phyloP scores from a whole-genome alignment of 208 protist species.

The Zelonia costaricensis region DNA sequence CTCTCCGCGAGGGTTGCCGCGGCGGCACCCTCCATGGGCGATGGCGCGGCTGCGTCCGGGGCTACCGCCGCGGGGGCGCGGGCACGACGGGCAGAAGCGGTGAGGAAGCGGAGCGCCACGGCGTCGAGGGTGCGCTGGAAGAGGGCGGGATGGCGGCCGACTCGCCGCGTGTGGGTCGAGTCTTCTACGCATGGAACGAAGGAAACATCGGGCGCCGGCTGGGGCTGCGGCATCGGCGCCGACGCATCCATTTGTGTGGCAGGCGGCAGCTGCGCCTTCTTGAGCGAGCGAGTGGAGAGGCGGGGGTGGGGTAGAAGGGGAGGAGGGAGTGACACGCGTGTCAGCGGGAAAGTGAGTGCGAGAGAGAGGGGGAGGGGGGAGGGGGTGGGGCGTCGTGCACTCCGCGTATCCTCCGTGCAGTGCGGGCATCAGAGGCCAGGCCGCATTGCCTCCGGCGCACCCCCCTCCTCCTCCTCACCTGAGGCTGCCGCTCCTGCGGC shows the following conservation, averaged over 20 bases:
- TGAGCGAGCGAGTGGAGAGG: neutral
- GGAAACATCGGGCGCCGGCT: too few relatives aligned
- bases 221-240: slow-evolving; percentile 6
- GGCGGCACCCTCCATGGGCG: too few relatives aligned
- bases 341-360: too few relatives aligned
- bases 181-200: slow-evolving; percentile 68
- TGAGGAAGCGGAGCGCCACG: slow-evolving; percentile 21
- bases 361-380: too few relatives aligned
- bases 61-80: neutral
- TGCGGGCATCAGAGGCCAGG: too few relatives aligned
- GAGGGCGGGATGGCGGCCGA: slow-evolving; percentile 25
- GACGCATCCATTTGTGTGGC: neutral
- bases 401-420: too few relatives aligned
- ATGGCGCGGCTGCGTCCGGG: neutral
- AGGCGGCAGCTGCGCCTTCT: neutral
- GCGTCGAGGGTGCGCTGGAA: slow-evolving; percentile 42
- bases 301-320: neutral
- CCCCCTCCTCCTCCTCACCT: too few relatives aligned
- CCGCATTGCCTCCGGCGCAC: too few relatives aligned
- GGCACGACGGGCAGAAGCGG: slow-evolving; percentile 9
- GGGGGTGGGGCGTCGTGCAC: too few relatives aligned
- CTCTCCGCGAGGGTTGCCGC: slow-evolving; percentile 4
- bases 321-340: too few relatives aligned
- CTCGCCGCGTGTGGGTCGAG: slow-evolving; percentile 23
- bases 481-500: too few relatives aligned